Base-by-base conservation (phyloP, 208 protist species). In the Spongospora subterranea region DNA sequence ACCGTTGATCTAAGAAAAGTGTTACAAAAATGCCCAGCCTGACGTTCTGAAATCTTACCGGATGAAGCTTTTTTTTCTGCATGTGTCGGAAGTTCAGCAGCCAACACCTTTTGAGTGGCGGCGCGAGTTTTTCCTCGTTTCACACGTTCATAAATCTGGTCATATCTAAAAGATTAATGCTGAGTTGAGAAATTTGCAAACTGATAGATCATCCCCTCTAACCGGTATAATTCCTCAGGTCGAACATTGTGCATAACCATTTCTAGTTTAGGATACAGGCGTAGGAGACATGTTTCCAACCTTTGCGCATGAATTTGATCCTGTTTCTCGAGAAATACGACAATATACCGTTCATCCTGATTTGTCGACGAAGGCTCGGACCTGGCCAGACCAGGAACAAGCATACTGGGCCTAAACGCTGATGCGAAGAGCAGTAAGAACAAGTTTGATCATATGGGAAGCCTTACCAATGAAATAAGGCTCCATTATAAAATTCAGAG, bases 391-490 rank as follows among this genome's bases (percentile, higher is more conserved):
- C 11, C n/a, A 40, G 71, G 13, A 35, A 43, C 71, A n/a, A 6
- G 17, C 6, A 6, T 6, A 82, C 71, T 6, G n/a, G 35, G 71
- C 71, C 35, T 82, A 35, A 82, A 82, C 71, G 71, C 71, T 35
- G n/a, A n/a, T 39, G 35, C n/a, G 6, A 6, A 43, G 6, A 40
- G 71, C 17, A 6, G n/a, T 35, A 82, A n/a, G 17, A n/a, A 35
- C 71, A 6, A 82, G 6, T 17, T 35, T 17, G 6, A 6, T 6
- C 6, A 35, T 20, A 43, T n/a, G 50, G 24, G 24, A 60, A 29
- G 13, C 17, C 71, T 20, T 82, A 82, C 71, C 71, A n/a, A 82
- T 82, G 71, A 82, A 82, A 43, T 45, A 82, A 6, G 71, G 71
- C 71, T 6, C 6, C 17, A 40, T 6, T 6, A 35, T 45, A 20